Percentiles rank a stretch among this genome's conserved stretches.
phyloP scores from a whole-genome alignment of 805 yeast species.

The Blastobotrys americana region DNA sequence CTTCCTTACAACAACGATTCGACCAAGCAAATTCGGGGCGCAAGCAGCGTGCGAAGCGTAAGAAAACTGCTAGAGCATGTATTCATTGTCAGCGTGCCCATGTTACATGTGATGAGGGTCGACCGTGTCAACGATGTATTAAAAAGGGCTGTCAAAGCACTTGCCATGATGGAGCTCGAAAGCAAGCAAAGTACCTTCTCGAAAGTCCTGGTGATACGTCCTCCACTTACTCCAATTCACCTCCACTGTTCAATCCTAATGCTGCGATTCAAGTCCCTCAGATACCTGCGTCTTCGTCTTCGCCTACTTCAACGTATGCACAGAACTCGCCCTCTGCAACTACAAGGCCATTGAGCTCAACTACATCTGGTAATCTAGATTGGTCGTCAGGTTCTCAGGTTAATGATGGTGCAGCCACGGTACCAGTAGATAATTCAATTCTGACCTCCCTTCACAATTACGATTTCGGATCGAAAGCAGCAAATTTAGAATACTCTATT shows the following conservation, averaged over 20 bases:
- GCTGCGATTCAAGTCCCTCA: slow-evolving; percentile 5
- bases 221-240: neutral
- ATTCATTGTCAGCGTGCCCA: slow-evolving; percentile 82
- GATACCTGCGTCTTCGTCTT: neutral
- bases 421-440: slow-evolving; percentile 5
- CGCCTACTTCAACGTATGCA: slow-evolving; percentile 1
- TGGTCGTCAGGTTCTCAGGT: slow-evolving; percentile 1
- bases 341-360: neutral
- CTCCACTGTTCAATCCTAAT: slow-evolving; percentile 2
- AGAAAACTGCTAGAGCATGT: slow-evolving; percentile 77
- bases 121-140: slow-evolving; percentile 75
- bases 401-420: neutral
- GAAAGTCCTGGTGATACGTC: slow-evolving; percentile 41
- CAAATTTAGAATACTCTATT: slow-evolving; percentile 32
- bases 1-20: no score
- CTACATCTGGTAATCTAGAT: neutral
- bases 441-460: slow-evolving; percentile 9
- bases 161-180: slow-evolving; percentile 81
- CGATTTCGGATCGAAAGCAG: slow-evolving; percentile 32
- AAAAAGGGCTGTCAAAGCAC: slow-evolving; percentile 51
- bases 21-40: no score
- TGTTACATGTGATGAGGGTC: slow-evolving; percentile 67
- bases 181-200: slow-evolving; percentile 62
- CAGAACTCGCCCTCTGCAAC: slow-evolving; percentile 1
- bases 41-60: slow-evolving; percentile 27